Conservation (phyloP, 1,284 basidiomycete species). For the Cryptococcus floricola region DNA sequence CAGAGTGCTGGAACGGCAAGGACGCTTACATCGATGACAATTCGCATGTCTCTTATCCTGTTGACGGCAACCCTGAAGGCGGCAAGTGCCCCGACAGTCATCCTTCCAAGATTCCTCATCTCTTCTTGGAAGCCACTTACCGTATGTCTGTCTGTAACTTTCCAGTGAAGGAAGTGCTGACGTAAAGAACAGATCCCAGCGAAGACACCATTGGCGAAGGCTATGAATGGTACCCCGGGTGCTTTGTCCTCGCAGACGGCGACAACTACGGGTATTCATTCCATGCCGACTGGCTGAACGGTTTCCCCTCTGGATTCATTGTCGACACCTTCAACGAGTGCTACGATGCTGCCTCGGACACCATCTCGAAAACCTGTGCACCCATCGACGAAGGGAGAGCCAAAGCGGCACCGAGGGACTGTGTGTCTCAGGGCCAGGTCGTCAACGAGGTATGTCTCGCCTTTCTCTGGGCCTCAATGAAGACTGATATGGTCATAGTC, state of each 20-base stretch:
- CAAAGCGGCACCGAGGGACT: conserved; percentile 6
- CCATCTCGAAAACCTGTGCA: conserved; percentile 12
- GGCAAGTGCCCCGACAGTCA: conserved; percentile 18
- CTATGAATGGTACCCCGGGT: conserved; percentile 32
- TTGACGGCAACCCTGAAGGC: conserved; percentile 19
- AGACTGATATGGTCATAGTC: conserved; percentile 1
- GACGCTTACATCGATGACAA: conserved; percentile 38
- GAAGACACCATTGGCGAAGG: conserved; percentile 16
- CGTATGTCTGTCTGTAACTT: no score
- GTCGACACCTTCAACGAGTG: conserved; percentile 19
- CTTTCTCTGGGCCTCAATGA: neutral
- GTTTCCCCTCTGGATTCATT: conserved; percentile 23
- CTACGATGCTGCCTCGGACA: neutral
- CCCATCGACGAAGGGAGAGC: conserved; percentile 6
- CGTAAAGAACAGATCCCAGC: neutral
- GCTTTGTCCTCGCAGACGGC: conserved; percentile 26
- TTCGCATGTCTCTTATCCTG: conserved; percentile 36
- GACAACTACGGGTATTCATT: conserved; percentile 21
- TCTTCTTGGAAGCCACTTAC: conserved; percentile 25
- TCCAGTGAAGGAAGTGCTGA: neutral
- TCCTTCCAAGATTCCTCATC: conserved; percentile 17
- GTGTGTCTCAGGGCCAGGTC: conserved; percentile 15
- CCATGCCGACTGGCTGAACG: conserved; percentile 30
- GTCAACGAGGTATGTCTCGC: conserved; percentile 23
- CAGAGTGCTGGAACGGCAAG: conserved; percentile 48